Evolutionary conservation across 2,329 filamentous ascomycete genomes (phyloP).

Genomic region (Lachnellula occidentalis): DNA sequence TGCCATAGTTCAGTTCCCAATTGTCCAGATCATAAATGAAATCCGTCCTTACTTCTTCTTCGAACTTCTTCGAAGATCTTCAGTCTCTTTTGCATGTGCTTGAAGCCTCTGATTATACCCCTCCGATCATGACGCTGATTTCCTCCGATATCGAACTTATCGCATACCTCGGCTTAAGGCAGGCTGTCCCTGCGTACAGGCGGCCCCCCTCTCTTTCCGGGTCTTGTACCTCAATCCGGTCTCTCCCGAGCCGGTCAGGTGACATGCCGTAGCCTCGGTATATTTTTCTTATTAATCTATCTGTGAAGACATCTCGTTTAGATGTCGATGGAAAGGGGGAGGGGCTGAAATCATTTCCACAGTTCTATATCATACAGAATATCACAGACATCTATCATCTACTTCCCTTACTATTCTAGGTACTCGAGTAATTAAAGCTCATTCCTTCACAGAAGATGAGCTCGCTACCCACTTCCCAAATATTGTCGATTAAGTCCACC

Average conservation of each 20-base stretch:
- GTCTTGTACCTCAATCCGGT: neutral
- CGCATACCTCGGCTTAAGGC: neutral
- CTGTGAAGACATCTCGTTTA: too few relatives aligned
- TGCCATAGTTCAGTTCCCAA: too few relatives aligned
- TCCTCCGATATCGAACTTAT: neutral
- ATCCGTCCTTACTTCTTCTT: too few relatives aligned
- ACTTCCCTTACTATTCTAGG: neutral
- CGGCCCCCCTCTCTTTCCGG: neutral
- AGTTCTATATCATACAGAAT: neutral
- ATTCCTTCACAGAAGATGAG: conserved; percentile 1
- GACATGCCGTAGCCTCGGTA: neutral
- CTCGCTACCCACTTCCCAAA: conserved; percentile 6
- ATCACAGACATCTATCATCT: neutral
- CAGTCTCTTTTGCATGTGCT: too few relatives aligned
- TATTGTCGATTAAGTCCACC: conserved; percentile 1
- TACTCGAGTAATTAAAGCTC: neutral
- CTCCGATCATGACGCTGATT: neutral
- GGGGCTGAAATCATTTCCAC: too few relatives aligned
- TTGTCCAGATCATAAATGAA: too few relatives aligned
- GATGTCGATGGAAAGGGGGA: too few relatives aligned
- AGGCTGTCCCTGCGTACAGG: neutral
- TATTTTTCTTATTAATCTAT: neutral
- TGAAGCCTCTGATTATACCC: neutral
- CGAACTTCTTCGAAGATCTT: too few relatives aligned
- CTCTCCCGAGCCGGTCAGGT: neutral